Conservation (phyloP, 2,329 filamentous ascomycete species). For the Paraconiothyrium sp. region DNA sequence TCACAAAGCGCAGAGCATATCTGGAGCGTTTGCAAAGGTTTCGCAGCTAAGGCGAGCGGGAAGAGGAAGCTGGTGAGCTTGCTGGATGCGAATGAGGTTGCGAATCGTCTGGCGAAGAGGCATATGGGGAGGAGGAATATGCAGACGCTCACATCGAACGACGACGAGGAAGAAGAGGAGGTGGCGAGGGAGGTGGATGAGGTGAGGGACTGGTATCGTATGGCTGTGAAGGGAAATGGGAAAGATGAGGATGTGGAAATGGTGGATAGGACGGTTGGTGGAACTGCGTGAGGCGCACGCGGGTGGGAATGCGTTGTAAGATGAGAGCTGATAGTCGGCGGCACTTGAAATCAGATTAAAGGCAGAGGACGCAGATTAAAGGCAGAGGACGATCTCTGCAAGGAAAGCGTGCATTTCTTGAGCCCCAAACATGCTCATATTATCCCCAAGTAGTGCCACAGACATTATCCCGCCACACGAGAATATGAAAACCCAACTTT, state of each 20-base stretch:
- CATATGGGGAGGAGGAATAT: conserved; percentile 8
- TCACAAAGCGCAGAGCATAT: conserved; percentile 32
- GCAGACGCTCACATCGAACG: not conserved
- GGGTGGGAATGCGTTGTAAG: not conserved
- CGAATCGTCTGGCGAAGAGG: conserved; percentile 56
- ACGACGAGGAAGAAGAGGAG: conserved; percentile 1
- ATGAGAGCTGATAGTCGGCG: not conserved
- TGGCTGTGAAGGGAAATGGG: not conserved
- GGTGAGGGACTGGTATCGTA: conserved; percentile 1
- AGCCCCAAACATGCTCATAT: no score
- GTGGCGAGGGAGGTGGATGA: conserved; percentile 1
- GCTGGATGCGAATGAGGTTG: conserved; percentile 69
- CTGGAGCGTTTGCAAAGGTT: conserved; percentile 50
- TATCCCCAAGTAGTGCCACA: no score
- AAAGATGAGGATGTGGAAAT: not conserved
- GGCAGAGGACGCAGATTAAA: no score
- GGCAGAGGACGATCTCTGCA: no score
- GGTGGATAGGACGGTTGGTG: not conserved
- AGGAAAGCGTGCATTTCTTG: no score
- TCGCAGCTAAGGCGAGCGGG: conserved; percentile 33
- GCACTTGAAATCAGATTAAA: no score
- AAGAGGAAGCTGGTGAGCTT: conserved; percentile 66
- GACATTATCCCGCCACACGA: no score
- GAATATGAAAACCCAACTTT: no score
- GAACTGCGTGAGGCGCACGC: not conserved